Conservation (phyloP, 1,284 basidiomycete genomes). For the Neotropicomus parvogracilis region DNA sequence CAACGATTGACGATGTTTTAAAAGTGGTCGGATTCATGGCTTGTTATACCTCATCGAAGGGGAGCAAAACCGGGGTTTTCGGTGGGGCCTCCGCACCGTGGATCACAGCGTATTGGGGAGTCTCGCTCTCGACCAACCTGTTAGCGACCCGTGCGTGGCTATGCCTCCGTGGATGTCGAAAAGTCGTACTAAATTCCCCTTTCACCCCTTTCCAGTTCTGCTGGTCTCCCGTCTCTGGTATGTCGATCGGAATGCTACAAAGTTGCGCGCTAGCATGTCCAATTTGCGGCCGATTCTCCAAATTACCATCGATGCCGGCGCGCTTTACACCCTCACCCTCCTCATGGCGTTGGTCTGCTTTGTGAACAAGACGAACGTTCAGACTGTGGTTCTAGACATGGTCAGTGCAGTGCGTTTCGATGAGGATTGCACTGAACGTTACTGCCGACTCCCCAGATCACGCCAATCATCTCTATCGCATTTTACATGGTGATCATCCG, state of each 20-base stretch:
- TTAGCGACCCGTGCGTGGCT: background rate
- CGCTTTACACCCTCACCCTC: conserved; percentile 1
- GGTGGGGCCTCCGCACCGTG: background rate
- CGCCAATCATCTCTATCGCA: conserved; percentile 1
- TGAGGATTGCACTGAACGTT: background rate
- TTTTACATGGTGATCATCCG: conserved; percentile 4
- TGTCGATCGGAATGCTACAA: background rate
- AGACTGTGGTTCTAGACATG: conserved; percentile 4
- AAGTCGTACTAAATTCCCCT: background rate
- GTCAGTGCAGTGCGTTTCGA: no score
- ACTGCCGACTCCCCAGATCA: background rate
- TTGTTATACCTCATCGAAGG: background rate
- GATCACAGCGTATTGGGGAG: conserved; percentile 3
- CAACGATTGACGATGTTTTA: background rate
- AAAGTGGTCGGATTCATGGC: background rate
- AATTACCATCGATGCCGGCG: background rate
- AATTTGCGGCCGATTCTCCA: conserved; percentile 1
- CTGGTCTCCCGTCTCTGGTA: conserved; percentile 1
- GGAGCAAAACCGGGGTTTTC: background rate
- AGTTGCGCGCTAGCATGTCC: background rate
- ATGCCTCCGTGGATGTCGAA: background rate
- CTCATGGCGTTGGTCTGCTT: background rate
- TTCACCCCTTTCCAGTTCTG: background rate
- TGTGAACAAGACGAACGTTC: background rate
- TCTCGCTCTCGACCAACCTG: background rate